These are phyloP conservation scores for Cryptococcus depauperatus DNA, from an alignment of 1,284 basidiomycete species.

Conservation along the genomic window DNA sequence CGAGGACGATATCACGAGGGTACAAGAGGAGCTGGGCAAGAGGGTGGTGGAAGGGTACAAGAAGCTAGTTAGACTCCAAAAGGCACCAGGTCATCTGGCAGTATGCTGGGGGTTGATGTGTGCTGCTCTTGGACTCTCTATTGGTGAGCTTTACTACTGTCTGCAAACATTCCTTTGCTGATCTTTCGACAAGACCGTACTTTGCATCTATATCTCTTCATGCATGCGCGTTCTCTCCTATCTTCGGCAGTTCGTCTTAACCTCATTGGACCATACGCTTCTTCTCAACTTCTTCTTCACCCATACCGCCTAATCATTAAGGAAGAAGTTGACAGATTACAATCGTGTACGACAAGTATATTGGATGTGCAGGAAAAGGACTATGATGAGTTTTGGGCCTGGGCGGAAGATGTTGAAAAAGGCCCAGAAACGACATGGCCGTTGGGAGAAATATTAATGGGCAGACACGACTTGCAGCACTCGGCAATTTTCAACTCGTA, in stretches of 20 bases:
- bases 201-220: constrained; percentile 81
- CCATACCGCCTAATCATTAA: constrained; percentile 60
- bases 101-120: constrained; percentile 83
- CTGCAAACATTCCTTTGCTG: background rate
- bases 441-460: constrained; percentile 83
- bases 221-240: constrained; percentile 80
- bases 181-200: constrained; percentile 37
- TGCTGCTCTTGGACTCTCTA: constrained; percentile 62
- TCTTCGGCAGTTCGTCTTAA: constrained; percentile 89
- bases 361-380: constrained; percentile 25
- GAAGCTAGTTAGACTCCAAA: constrained; percentile 55
- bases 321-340: constrained; percentile 49
- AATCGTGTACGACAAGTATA: constrained; percentile 17
- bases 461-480: constrained; percentile 87
- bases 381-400: constrained; percentile 27
- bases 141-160: constrained; percentile 52
- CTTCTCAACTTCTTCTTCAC: constrained; percentile 78
- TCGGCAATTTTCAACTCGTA: constrained; percentile 83
- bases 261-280: constrained; percentile 81
- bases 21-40: constrained; percentile 13
- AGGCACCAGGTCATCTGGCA: constrained; percentile 71
- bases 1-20: constrained; percentile 13
- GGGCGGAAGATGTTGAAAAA: constrained; percentile 32
- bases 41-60: constrained; percentile 60
- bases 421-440: constrained; percentile 87